Percentiles rank a stretch among this genome's conserved stretches.
Conservation (phyloP, 148 eudicot genomes). For the Arctostaphylos glauca region DNA sequence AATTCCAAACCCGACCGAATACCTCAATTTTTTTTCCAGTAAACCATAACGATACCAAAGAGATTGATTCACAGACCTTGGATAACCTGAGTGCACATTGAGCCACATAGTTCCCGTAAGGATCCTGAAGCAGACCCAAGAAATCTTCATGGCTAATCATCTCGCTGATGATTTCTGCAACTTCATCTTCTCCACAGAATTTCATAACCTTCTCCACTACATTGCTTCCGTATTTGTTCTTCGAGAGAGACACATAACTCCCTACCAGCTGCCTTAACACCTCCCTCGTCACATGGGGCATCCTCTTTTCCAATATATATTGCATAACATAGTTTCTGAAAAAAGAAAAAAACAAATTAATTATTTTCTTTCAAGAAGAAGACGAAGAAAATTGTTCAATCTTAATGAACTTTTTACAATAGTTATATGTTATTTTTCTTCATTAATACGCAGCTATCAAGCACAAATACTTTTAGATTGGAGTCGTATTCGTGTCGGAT, state of each 20-base stretch:
- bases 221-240: slow-evolving; percentile 5
- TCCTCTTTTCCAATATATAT: slow-evolving; percentile 18
- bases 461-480: no score
- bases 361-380: background rate
- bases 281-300: slow-evolving; percentile 1
- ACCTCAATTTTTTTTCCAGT: no score
- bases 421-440: no score
- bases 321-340: slow-evolving; percentile 67
- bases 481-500: no score
- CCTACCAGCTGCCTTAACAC: slow-evolving; percentile 23
- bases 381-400: no score
- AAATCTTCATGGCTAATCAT: slow-evolving; percentile 19
- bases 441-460: no score
- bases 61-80: slow-evolving; percentile 29
- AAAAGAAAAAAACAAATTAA: background rate
- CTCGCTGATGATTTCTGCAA: slow-evolving; percentile 28
- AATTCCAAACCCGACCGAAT: no score
- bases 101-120: slow-evolving; percentile 54
- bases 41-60: background rate
- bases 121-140: slow-evolving; percentile 32
- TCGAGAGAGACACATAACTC: slow-evolving; percentile 1
- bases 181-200: slow-evolving; percentile 15
- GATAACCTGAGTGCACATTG: slow-evolving; percentile 29
- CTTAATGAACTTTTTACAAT: no score
- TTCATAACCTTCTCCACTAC: slow-evolving; percentile 20